A percentile compares a stretch with the other conserved stretches of the same genome.
These are phyloP conservation scores for Stereocaulon alpinum DNA, from an alignment of 495 filamentous ascomycete genomes.

Conservation along the genomic window DNA sequence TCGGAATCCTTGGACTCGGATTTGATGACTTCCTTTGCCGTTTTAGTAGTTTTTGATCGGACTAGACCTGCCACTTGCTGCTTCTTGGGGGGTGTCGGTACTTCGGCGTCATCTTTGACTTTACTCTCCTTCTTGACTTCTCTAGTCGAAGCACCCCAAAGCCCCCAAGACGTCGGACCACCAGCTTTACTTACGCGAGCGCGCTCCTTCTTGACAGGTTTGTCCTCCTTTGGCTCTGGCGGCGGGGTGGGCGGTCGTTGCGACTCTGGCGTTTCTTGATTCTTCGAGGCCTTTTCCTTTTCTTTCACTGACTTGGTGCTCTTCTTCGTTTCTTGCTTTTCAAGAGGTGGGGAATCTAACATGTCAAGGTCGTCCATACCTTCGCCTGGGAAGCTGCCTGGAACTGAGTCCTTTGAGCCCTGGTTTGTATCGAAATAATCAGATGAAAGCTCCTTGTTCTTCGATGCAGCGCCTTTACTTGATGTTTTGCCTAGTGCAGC, in stretches of 20 bases:
- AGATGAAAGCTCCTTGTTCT: conserved; percentile 21
- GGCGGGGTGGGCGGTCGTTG: conserved; percentile 43
- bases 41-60: conserved; percentile 42
- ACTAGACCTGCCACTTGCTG: conserved; percentile 28
- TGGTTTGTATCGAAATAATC: conserved; percentile 23
- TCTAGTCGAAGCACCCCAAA: conserved; percentile 47
- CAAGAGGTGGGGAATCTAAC: conserved; percentile 23
- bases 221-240: conserved; percentile 37
- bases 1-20: conserved; percentile 43
- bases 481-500: conserved; percentile 2
- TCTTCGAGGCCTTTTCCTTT: conserved; percentile 16
- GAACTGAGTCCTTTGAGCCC: conserved; percentile 29
- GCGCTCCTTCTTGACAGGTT: conserved; percentile 48
- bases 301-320: conserved; percentile 21
- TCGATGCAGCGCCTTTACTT: conserved; percentile 11
- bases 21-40: conserved; percentile 37
- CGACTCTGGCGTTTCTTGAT: conserved; percentile 22
- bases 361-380: conserved; percentile 21
- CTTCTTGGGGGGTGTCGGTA: conserved; percentile 18
- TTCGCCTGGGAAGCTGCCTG: conserved; percentile 34
- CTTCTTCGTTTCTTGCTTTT: conserved; percentile 29
- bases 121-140: conserved; percentile 35
- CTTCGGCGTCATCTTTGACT: conserved; percentile 27
- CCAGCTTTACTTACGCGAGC: conserved; percentile 42
- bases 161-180: conserved; percentile 45